phyloP scores from a whole-genome alignment of 495 filamentous ascomycete species.

The Trypethelium eluteriae region DNA sequence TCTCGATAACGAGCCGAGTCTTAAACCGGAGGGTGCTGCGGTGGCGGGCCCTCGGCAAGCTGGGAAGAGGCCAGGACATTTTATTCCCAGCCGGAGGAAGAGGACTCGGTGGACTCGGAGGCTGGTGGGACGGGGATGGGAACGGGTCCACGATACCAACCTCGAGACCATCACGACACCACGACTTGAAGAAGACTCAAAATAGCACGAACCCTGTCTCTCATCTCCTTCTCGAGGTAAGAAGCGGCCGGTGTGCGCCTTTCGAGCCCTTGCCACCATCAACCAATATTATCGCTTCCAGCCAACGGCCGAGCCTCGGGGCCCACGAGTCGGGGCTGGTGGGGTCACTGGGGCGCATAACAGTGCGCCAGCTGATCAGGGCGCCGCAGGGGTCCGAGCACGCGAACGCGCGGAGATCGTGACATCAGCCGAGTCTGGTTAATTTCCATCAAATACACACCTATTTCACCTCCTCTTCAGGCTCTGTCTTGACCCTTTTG shows the following conservation, averaged over 20 bases:
- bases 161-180: not conserved
- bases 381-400: not conserved
- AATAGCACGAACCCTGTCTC: slow-evolving; percentile 8
- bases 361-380: not conserved
- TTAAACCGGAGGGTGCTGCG: not conserved
- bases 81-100: no score
- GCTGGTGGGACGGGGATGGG: no score
- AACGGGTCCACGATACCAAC: not conserved
- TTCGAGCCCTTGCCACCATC: not conserved
- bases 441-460: not conserved
- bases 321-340: not conserved
- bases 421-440: slow-evolving; percentile 10
- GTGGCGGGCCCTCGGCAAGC: not conserved
- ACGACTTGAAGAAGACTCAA: not conserved
- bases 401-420: not conserved
- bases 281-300: not conserved
- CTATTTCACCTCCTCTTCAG: not conserved
- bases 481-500: not conserved
- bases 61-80: not conserved
- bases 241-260: not conserved
- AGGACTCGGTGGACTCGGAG: no score
- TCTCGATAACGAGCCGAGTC: not conserved
- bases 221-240: not conserved
- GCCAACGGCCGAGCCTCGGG: not conserved
- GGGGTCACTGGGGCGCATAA: not conserved